These are phyloP conservation scores for Pseudozyma hubeiensis DNA, from an alignment of 1,284 basidiomycete genomes.

Conservation along the genomic window DNA sequence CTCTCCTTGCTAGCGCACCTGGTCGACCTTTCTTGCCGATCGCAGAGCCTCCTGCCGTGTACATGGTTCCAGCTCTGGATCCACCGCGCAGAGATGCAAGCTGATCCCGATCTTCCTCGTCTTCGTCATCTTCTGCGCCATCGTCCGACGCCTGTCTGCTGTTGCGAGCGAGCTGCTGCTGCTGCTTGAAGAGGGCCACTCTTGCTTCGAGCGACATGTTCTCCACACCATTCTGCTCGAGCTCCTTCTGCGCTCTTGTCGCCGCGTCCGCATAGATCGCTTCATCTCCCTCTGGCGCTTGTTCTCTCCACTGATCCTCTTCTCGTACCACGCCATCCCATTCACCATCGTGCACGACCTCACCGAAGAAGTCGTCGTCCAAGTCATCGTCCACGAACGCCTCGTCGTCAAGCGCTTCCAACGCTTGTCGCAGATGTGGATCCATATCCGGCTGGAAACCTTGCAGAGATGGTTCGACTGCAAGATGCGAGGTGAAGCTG, in stretches of 20 bases:
- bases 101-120: conserved; percentile 56
- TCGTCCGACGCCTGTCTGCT: conserved; percentile 16
- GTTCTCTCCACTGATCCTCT: conserved; percentile 57
- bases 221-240: conserved; percentile 40
- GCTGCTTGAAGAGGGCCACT: conserved; percentile 64
- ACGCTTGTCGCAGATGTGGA: conserved; percentile 88
- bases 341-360: conserved; percentile 75
- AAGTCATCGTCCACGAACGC: conserved; percentile 75
- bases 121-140: conserved; percentile 18
- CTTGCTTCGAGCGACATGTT: conserved; percentile 60
- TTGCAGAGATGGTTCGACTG: conserved; percentile 68
- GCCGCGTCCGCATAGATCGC: conserved; percentile 58
- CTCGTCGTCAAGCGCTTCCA: conserved; percentile 96
- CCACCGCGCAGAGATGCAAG: conserved; percentile 42
- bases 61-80: conserved; percentile 38
- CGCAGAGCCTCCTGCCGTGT: conserved; percentile 44
- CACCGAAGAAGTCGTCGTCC: conserved; percentile 72
- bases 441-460: conserved; percentile 98
- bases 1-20: conserved; percentile 61
- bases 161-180: conserved; percentile 40
- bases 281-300: conserved; percentile 64
- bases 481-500: conserved; percentile 38
- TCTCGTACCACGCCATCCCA: conserved; percentile 43
- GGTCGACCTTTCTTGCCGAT: conserved; percentile 58
- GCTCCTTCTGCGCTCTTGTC: conserved; percentile 46